Percentiles rank a stretch among this genome's conserved stretches.
Evolutionary conservation across 371 early-diverging fungal genomes (phyloP).

Genomic region (Nematocida ironsii): DNA sequence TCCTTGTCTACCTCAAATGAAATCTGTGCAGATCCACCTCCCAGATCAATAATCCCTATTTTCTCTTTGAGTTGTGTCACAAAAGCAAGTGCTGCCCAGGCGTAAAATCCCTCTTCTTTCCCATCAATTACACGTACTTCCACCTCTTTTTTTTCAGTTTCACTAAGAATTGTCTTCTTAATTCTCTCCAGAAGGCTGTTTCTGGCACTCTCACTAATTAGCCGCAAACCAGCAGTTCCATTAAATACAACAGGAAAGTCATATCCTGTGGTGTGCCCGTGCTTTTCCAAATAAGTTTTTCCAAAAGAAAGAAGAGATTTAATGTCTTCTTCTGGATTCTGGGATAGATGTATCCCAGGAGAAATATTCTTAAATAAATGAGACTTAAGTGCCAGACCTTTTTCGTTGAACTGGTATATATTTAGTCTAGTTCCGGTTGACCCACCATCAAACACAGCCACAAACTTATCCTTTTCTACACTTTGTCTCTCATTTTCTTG

Average conservation of each 20-base stretch:
- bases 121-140: constrained; percentile 62
- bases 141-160: constrained; percentile 57
- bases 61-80: constrained; percentile 39
- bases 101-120: constrained; percentile 61
- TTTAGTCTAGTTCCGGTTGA: constrained; percentile 68
- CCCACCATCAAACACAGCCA: constrained; percentile 65
- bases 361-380: constrained; percentile 18
- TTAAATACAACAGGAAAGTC: constrained; percentile 63
- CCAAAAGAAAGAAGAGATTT: constrained; percentile 14
- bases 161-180: constrained; percentile 29
- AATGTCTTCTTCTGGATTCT: constrained; percentile 20
- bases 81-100: constrained; percentile 54
- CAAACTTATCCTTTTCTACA: constrained; percentile 20
- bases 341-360: constrained; percentile 9
- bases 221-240: constrained; percentile 68
- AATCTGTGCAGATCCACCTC: constrained; percentile 67
- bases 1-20: constrained; percentile 52
- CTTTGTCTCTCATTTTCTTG: neutral
- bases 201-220: constrained; percentile 1
- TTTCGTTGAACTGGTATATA: constrained; percentile 60
- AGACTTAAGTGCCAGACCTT: constrained; percentile 20
- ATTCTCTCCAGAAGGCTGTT: constrained; percentile 51
- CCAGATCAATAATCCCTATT: constrained; percentile 66
- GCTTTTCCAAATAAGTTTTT: neutral
- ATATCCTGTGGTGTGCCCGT: constrained; percentile 13